A percentile compares a stretch with the other conserved stretches of the same genome.
Evolutionary conservation across 352 stramenopile genomes (phyloP).

Genomic region (Phytophthora constricta): DNA sequence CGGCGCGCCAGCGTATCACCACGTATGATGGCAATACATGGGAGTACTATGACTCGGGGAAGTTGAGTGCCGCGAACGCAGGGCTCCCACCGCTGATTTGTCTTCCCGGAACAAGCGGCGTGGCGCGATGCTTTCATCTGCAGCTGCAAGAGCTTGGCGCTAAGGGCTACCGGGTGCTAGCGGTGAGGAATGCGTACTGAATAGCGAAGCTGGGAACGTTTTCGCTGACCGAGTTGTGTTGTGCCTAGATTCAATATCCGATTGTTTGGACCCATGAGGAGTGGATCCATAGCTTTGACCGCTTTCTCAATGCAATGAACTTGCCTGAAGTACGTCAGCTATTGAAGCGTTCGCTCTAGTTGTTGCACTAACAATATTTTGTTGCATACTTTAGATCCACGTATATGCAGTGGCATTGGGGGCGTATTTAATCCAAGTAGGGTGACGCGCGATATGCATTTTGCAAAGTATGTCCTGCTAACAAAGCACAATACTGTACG

Average conservation of each 20-base stretch:
- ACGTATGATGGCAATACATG: conserved; percentile 82
- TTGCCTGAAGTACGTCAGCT: conserved; percentile 37
- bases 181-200: conserved; percentile 32
- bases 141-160: conserved; percentile 52
- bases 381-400: conserved; percentile 44
- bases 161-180: conserved; percentile 75
- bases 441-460: neutral
- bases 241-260: conserved; percentile 65
- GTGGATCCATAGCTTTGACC: conserved; percentile 84
- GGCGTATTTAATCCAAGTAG: conserved; percentile 74
- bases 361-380: conserved; percentile 2
- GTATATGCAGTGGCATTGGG: conserved; percentile 76
- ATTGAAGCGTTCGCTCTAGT: neutral
- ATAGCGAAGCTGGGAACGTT: neutral
- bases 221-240: neutral
- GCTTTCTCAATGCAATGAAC: conserved; percentile 73
- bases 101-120: conserved; percentile 64
- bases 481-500: too few species aligned
- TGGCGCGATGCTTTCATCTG: conserved; percentile 63
- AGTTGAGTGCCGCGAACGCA: conserved; percentile 34
- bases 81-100: conserved; percentile 58
- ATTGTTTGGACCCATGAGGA: conserved; percentile 83
- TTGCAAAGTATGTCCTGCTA: too few species aligned
- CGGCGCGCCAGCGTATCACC: conserved; percentile 70
- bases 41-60: conserved; percentile 79